Base-by-base conservation (phyloP, 352 stramenopile species). In the Phytophthora constricta region DNA sequence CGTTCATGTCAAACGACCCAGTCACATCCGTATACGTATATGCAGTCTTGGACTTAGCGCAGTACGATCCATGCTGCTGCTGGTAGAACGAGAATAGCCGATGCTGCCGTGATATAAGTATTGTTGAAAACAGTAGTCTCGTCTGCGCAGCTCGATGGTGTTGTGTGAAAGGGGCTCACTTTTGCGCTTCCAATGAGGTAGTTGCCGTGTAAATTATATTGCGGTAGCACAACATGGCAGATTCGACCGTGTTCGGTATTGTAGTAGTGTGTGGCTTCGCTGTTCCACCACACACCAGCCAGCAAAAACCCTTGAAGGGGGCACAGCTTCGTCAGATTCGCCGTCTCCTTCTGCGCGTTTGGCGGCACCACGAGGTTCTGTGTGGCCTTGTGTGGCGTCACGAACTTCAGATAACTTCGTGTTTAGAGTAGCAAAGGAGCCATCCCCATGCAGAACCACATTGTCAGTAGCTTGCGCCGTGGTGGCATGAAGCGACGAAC, bases 71-170 rank as follows among this genome's bases (percentile, higher is more conserved):
- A 7, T 19, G 13, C 22, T 57, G 28, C 3, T 26, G 34, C 53
- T 45, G 13, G 56, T 63, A 63, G 22, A 56, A 63, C 26, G 56
- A 63, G 26, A 58, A 28, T 49, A 65, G 13, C 58, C 58, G n/a
- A 65, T 19, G 19, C 46, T 67, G 11, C 31, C 59, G 23, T 67
- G 59, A 41, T 67, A 67, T 20, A 67, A 50, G 28, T 67, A 67
- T 2, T 53, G 2, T 28, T 67, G 20, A 19, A 61, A 55, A 5
- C 42, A 16, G 5, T 53, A 67, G n/a, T 67, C 11, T 67, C 42
- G 11, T 61, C 37, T 9, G 11, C 43, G 8, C 59, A 67, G 14
- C 46, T 41, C 1, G 42, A 41, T 49, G 59, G 59, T 1, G 41
- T 26, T 1, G 50, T 61, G 0, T 14, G 23, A 42, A 45, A 54